Conservation (phyloP, 2,329 filamentous ascomycete species). For the Pseudocercospora cruenta region DNA sequence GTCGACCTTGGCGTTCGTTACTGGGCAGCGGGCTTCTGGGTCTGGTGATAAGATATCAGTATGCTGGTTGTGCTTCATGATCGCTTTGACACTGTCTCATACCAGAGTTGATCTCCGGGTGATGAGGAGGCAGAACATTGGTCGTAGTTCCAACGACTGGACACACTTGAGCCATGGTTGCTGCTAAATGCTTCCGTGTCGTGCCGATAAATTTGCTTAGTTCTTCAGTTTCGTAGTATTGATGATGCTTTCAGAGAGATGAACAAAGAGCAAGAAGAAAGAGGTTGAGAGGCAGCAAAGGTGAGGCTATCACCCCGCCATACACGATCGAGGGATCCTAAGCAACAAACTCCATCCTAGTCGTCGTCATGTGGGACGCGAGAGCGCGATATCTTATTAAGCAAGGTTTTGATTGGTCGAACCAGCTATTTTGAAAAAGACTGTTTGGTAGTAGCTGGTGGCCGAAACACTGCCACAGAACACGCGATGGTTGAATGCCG, state of each 20-base stretch:
- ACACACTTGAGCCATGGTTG: conserved; percentile 27
- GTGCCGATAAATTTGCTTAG: neutral
- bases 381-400: neutral
- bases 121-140: conserved; percentile 49
- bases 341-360: conserved; percentile 1
- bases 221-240: neutral
- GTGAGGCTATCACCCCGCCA: neutral
- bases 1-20: conserved; percentile 50
- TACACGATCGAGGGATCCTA: neutral
- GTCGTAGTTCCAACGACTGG: conserved; percentile 42
- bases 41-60: conserved; percentile 31
- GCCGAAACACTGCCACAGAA: neutral
- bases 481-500: neutral
- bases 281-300: neutral
- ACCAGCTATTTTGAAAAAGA: neutral
- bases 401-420: neutral
- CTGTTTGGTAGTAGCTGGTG: neutral
- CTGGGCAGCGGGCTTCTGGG: conserved; percentile 49
- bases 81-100: neutral
- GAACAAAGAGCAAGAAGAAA: neutral
- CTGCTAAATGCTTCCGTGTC: neutral
- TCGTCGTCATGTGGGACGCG: neutral
- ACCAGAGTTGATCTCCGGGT: conserved; percentile 39
- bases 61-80: neutral
- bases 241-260: neutral